Percentiles rank a stretch among this genome's conserved stretches.
phyloP scores from a whole-genome alignment of 2,329 filamentous ascomycete species.

The Nemania abortiva region DNA sequence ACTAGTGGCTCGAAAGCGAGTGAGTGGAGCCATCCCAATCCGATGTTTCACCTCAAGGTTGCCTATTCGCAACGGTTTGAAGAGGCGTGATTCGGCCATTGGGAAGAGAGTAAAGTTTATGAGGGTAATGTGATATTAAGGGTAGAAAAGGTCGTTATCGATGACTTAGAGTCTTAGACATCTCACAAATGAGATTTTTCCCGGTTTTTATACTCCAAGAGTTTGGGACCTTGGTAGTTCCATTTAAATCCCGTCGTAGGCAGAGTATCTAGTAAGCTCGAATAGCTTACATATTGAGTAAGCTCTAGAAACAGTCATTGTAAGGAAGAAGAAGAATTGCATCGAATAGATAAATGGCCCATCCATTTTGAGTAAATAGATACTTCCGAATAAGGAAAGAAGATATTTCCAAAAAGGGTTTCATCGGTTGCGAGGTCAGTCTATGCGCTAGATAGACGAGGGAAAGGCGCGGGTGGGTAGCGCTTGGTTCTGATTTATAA shows the following conservation, averaged over 20 bases:
- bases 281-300: conserved; percentile 25
- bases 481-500: conserved; percentile 31
- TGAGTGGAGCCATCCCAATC: conserved; percentile 61
- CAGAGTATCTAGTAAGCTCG: background rate
- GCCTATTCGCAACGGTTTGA: conserved; percentile 46
- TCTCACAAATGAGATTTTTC: background rate
- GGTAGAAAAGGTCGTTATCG: too few relatives aligned
- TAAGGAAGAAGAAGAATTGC: background rate
- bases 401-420: conserved; percentile 25
- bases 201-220: conserved; percentile 17
- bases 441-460: background rate
- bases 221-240: background rate
- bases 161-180: background rate
- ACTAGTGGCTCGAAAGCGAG: conserved; percentile 61
- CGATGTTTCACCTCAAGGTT: conserved; percentile 44
- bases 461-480: background rate
- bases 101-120: background rate
- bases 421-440: background rate
- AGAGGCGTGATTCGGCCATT: conserved; percentile 44
- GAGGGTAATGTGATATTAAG: too few relatives aligned
- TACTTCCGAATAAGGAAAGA: conserved; percentile 31
- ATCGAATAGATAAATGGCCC: background rate
- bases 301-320: background rate
- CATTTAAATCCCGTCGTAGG: background rate
- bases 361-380: conserved; percentile 23